Conservation (phyloP, 192 early-diverging fungal species). For the Umbelopsis ramanniana region DNA sequence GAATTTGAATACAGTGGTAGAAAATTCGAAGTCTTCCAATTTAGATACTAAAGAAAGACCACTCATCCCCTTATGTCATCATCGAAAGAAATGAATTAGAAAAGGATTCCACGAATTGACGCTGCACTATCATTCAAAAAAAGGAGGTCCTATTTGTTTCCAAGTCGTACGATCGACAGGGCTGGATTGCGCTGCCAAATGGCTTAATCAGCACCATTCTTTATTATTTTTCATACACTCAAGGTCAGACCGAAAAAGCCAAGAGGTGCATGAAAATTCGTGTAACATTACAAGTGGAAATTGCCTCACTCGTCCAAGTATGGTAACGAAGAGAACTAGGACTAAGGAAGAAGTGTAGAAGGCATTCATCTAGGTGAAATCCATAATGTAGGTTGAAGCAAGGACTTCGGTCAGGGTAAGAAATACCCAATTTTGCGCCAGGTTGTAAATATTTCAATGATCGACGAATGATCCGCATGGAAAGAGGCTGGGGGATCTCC, state of each 20-base stretch:
- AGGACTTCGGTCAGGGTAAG: background rate
- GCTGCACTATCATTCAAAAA: too few relatives aligned
- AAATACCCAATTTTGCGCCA: background rate
- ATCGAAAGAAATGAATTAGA: too few relatives aligned
- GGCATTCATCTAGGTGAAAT: background rate
- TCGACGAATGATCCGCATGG: constrained; percentile 20
- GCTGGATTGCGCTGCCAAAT: background rate
- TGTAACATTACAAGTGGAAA: background rate
- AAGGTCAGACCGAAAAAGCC: background rate
- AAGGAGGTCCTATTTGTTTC: too few relatives aligned
- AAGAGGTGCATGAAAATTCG: constrained; percentile 4
- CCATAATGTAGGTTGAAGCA: too few relatives aligned
- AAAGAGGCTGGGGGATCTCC: constrained; percentile 11
- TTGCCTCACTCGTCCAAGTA: background rate
- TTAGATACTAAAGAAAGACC: too few relatives aligned
- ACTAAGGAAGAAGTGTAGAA: background rate
- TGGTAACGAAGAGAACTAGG: background rate
- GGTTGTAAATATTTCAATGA: constrained; percentile 4
- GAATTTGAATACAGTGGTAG: too few relatives aligned
- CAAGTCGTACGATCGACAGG: background rate
- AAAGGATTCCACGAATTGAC: too few relatives aligned
- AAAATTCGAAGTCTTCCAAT: too few relatives aligned
- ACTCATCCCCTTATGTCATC: too few relatives aligned
- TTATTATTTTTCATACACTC: too few relatives aligned
- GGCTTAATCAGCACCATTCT: background rate